These are phyloP conservation scores for Coix lacrymajobi DNA, from an alignment of 176 grass and related monocot species.

Conservation along the genomic window DNA sequence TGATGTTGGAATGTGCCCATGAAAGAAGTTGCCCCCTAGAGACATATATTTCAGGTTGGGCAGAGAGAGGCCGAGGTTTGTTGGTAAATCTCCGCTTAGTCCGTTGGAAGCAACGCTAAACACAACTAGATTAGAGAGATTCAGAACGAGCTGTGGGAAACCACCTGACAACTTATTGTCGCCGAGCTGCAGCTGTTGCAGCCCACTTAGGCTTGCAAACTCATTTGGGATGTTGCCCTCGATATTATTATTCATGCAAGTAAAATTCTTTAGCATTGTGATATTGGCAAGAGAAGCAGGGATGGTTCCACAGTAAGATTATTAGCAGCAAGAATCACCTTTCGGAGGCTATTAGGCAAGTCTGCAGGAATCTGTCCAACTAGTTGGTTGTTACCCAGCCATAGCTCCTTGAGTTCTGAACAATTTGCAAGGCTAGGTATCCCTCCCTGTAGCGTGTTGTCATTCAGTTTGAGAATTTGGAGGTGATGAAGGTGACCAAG, in stretches of 20 bases:
- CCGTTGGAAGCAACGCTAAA: background rate
- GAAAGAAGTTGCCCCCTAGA: background rate
- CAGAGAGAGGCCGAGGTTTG: background rate
- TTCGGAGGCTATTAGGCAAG: background rate
- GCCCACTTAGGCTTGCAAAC: background rate
- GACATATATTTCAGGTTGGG: background rate
- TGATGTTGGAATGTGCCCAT: background rate
- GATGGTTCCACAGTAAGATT: conserved; percentile 4
- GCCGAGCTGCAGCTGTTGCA: background rate
- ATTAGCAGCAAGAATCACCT: background rate
- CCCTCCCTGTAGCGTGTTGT: background rate
- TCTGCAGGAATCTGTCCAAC: background rate
- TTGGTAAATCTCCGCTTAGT: background rate
- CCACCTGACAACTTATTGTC: background rate
- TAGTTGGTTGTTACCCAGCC: background rate
- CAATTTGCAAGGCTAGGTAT: background rate
- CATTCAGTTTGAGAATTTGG: background rate
- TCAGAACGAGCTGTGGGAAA: background rate
- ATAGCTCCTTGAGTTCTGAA: background rate
- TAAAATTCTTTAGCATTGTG: background rate
- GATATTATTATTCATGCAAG: background rate
- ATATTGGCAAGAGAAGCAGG: background rate
- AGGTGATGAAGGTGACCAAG: background rate
- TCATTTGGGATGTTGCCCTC: background rate
- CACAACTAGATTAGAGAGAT: background rate